Base-by-base conservation (phyloP, 1,284 basidiomycete genomes). In the Sanguinoderma infundibulare region DNA sequence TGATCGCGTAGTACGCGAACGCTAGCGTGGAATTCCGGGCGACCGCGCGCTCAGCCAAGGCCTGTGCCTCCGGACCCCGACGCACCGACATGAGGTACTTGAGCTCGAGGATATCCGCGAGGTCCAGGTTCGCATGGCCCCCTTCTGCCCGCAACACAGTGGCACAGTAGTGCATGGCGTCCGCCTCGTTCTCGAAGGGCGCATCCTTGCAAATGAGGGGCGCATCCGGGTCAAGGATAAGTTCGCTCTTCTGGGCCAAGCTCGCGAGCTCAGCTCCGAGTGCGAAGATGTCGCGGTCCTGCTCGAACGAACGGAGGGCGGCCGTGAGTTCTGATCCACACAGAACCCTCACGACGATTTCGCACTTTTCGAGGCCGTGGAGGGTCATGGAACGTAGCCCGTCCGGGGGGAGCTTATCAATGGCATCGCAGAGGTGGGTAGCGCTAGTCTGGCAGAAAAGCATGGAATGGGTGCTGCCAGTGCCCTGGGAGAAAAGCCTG, bases 71-170 rank as follows among this genome's bases (percentile, higher is more conserved):
- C 20, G 12, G 15, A 32, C 22, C 17, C 28, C 14, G 15, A 22
- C 35, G 32, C 20, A 36, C 24, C 22, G 35, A 35, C n/a, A 52
- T 17, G 34, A 52, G 50, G 50, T 52, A 36, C 50, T 52, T 36
- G 50, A 52, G 50, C 20, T 52, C 50, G 20, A 52, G 50, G 4
- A 52, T 32, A 32, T 52, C 50, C 34, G 50, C 50, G n/a, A 34
- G 6, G 50, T 52, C 50, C 32, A 36, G 9, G 50, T 52, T 26
- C 30, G 20, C 34, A 8, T 8, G 32, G 22, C 30, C 22, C 12
- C 50, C 34, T 12, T 36, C 5, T 6, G 22, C 6, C 12, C 50
- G 50, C 20, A 52, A 22, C 50, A 36, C 50, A 7, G 10, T 8
- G n/a, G 34, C 50, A 9, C 32, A 34, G 32, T 34, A 34, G 8